Base-by-base conservation (phyloP, 2,329 filamentous ascomycete species). In the Camillea tinctor region DNA sequence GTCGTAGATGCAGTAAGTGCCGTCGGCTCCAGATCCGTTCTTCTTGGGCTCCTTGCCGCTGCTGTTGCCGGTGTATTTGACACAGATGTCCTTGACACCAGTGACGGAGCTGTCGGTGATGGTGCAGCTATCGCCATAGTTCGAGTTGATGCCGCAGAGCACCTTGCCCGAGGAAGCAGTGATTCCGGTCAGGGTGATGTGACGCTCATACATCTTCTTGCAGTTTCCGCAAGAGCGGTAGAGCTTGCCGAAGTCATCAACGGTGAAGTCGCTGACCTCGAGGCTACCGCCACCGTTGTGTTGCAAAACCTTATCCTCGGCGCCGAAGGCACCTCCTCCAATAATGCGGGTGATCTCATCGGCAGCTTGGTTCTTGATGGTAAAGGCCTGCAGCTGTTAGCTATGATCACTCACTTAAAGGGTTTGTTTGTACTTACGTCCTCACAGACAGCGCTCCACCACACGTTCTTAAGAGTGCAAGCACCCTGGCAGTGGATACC, bases 141-240 rank as follows among this genome's bases (percentile, higher is more conserved):
- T 84, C 60, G 74, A 74, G 74, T 82, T 83, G 71, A 83, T 81
- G 53, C 80, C 79, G 63, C 75, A 78, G 30, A 80, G 73, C 17
- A 15, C 17, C 36, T 44, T 53, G 21, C 51, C 51, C 9, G 51
- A 53, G 68, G 3, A 60, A 60, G 77, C 77, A 50, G 65, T 71
- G 63, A 74, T 63, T 59, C 66, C 67, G 58, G 64, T 57, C 62
- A 76, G 60, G 24, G 67, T 66, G 51, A 74, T 68, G 55, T 68
- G 65, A 53, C 72, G 73, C 52, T 69, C 68, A 59, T 66, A 68
- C 65, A 65, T 66, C 60, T 66, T 69, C 62, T 67, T 68, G 69
- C 77, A 80, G 72, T 77, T 76, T 21, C 80, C 80, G 69, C 79
- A 82, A 50, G 74, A 73, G 61, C 79, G 78, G 73, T 80, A 81